Conservation (phyloP, 2,329 filamentous ascomycete genomes). For the Cladophialophora exuberans region DNA sequence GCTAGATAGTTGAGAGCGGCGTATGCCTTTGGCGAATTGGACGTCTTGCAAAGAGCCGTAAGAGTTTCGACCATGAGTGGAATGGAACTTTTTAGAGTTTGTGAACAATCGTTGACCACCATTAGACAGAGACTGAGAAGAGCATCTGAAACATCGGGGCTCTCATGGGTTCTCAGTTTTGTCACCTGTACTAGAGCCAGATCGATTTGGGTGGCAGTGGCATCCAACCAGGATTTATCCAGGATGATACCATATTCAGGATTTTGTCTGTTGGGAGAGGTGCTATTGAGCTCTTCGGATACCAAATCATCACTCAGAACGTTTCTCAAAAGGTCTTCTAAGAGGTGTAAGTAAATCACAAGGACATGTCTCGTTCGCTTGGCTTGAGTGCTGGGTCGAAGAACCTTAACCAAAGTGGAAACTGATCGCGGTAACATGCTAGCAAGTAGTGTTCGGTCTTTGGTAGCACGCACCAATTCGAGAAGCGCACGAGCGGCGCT, state of each 20-base stretch:
- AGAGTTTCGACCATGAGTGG: constrained; percentile 79
- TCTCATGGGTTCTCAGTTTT: constrained; percentile 72
- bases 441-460: constrained; percentile 74
- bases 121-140: constrained; percentile 73
- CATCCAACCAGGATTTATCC: constrained; percentile 71
- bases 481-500: constrained; percentile 69
- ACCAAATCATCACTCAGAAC: constrained; percentile 52
- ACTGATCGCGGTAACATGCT: constrained; percentile 87
- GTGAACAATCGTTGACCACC: constrained; percentile 77
- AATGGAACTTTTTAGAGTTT: constrained; percentile 69
- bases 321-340: constrained; percentile 52
- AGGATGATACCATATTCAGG: constrained; percentile 43
- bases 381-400: constrained; percentile 69
- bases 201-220: constrained; percentile 79
- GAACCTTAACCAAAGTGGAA: constrained; percentile 75
- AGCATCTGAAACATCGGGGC: constrained; percentile 67
- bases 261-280: constrained; percentile 28
- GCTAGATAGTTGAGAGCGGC: constrained; percentile 62
- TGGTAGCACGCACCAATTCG: constrained; percentile 65
- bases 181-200: constrained; percentile 78
- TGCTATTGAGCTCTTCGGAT: constrained; percentile 5
- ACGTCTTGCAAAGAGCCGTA: constrained; percentile 65
- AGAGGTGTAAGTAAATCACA: constrained; percentile 60
- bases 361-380: constrained; percentile 67
- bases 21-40: constrained; percentile 47